phyloP scores from a whole-genome alignment of 2,329 filamentous ascomycete species.

The Fusarium coffeatum region DNA sequence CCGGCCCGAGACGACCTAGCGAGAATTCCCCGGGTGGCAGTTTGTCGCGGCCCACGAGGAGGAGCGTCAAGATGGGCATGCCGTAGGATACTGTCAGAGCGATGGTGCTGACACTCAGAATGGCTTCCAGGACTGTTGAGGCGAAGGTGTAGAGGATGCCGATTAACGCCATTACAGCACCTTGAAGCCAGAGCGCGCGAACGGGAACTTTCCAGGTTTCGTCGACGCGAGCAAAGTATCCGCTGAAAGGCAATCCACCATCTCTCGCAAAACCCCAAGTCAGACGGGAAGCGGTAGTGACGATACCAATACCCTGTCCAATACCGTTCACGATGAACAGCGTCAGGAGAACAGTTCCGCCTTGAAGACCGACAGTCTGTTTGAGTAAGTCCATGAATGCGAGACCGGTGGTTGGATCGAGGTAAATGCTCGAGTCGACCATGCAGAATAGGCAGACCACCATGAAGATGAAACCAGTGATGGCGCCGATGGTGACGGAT shows the following conservation, averaged over 20 bases:
- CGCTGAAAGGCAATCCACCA: slow-evolving; percentile 59
- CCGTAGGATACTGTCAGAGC: slow-evolving; percentile 63
- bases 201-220: slow-evolving; percentile 63
- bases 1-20: slow-evolving; percentile 58
- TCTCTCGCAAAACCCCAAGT: slow-evolving; percentile 68
- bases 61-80: slow-evolving; percentile 62
- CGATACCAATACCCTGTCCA: slow-evolving; percentile 63
- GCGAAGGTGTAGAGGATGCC: slow-evolving; percentile 68
- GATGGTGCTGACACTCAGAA: slow-evolving; percentile 67
- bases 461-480: slow-evolving; percentile 64
- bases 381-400: slow-evolving; percentile 63
- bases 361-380: slow-evolving; percentile 50
- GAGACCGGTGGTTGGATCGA: slow-evolving; percentile 55
- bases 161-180: slow-evolving; percentile 55
- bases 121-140: slow-evolving; percentile 63
- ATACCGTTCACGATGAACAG: slow-evolving; percentile 68
- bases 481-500: slow-evolving; percentile 61
- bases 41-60: slow-evolving; percentile 63
- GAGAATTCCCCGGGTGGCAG: slow-evolving; percentile 60
- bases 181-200: slow-evolving; percentile 64
- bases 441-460: slow-evolving; percentile 64
- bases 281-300: slow-evolving; percentile 64
- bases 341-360: slow-evolving; percentile 58
- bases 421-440: slow-evolving; percentile 56
- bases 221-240: slow-evolving; percentile 58